phyloP scores from a whole-genome alignment of 768 basidiomycete species.

The Rhodotorula toruloides region DNA sequence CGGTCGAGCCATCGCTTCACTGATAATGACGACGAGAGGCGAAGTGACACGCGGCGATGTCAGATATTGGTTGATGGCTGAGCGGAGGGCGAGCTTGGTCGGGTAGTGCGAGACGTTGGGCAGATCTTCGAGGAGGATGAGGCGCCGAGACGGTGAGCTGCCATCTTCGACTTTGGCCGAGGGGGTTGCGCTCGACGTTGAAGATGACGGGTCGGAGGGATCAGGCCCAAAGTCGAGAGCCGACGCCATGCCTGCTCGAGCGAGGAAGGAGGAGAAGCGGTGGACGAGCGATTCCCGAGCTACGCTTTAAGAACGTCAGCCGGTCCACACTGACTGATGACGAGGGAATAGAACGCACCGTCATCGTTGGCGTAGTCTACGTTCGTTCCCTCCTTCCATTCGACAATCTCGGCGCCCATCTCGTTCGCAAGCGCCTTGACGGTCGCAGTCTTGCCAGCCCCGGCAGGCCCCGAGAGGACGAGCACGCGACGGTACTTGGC shows the following conservation, averaged over 20 bases:
- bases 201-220: not conserved
- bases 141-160: slow-evolving; percentile 4
- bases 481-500: slow-evolving; percentile 79
- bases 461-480: slow-evolving; percentile 78
- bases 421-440: slow-evolving; percentile 68
- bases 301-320: not conserved
- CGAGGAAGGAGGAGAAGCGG: slow-evolving; percentile 38
- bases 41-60: slow-evolving; percentile 45
- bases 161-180: not conserved
- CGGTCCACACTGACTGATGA: not conserved
- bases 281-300: slow-evolving; percentile 32
- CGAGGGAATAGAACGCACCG: not conserved
- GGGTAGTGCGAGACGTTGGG: slow-evolving; percentile 77
- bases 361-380: not conserved
- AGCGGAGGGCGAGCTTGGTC: slow-evolving; percentile 68
- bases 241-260: slow-evolving; percentile 67
- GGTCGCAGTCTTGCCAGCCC: slow-evolving; percentile 83
- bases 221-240: slow-evolving; percentile 47
- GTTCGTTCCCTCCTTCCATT: slow-evolving; percentile 50
- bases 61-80: slow-evolving; percentile 53
- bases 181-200: not conserved
- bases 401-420: slow-evolving; percentile 70
- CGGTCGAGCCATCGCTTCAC: slow-evolving; percentile 66
- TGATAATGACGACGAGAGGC: slow-evolving; percentile 76
- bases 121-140: slow-evolving; percentile 50